Conservation (phyloP, 2,329 filamentous ascomycete genomes). For the Dendryphion nanum region DNA sequence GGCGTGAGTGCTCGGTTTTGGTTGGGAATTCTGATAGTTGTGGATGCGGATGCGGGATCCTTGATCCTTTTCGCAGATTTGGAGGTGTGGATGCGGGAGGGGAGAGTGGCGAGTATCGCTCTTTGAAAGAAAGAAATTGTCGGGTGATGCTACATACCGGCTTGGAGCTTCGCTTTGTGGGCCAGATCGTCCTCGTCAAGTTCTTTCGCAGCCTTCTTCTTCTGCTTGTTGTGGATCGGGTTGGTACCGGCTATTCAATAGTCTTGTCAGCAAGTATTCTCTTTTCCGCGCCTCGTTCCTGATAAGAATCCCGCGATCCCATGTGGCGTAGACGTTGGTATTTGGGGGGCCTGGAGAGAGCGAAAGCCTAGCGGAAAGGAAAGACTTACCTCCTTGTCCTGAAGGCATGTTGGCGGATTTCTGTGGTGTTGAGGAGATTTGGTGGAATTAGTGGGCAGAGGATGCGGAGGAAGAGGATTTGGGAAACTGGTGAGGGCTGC, state of each 20-base stretch:
- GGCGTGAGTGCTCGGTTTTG: no score
- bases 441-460: not conserved
- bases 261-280: conserved; percentile 17
- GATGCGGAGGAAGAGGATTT: not conserved
- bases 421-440: not conserved
- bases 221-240: conserved; percentile 68
- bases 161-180: conserved; percentile 78
- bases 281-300: not conserved
- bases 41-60: no score
- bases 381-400: conserved; percentile 47
- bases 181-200: conserved; percentile 85
- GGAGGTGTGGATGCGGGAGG: not conserved
- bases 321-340: no score
- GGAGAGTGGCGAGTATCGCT: no score
- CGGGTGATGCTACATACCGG: conserved; percentile 72
- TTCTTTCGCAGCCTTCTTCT: conserved; percentile 76
- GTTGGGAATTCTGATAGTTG: no score
- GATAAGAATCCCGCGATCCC: no score
- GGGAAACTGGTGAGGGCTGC: no score
- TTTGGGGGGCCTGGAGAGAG: not conserved
- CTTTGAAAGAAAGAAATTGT: no score
- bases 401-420: conserved; percentile 46
- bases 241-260: conserved; percentile 49
- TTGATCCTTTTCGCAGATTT: no score
- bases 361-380: not conserved